Conservation (phyloP, 2,329 filamentous ascomycete genomes). For the Pleoardoris graminearum region DNA sequence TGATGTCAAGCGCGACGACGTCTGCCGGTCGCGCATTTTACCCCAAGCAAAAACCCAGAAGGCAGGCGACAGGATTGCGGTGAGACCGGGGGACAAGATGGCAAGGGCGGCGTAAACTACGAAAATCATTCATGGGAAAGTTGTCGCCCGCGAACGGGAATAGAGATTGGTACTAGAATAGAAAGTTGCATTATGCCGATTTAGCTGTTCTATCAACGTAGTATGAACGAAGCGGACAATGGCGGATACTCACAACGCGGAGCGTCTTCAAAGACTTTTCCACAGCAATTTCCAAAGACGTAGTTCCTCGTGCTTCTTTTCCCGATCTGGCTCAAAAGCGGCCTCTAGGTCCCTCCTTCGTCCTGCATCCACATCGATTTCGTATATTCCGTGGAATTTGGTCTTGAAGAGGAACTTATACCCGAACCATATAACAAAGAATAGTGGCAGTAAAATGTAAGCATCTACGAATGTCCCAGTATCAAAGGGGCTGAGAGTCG, state of each 20-base stretch:
- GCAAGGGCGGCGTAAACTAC: neutral
- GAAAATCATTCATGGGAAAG: too few species aligned
- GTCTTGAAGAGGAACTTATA: constrained; percentile 54
- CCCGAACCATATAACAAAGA: constrained; percentile 50
- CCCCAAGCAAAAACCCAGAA: constrained; percentile 4
- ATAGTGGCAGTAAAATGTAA: constrained; percentile 58
- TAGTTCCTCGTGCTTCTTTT: neutral
- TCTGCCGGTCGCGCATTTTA: neutral
- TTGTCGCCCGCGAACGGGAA: too few species aligned
- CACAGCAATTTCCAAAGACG: neutral
- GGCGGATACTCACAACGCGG: neutral
- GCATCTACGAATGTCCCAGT: constrained; percentile 57
- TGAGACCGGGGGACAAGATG: neutral
- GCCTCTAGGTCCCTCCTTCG: constrained; percentile 43
- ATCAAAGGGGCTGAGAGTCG: constrained; percentile 56
- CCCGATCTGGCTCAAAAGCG: neutral
- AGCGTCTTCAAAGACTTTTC: neutral
- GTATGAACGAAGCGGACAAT: neutral
- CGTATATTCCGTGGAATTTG: constrained; percentile 36
- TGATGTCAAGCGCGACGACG: neutral
- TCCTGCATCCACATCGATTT: constrained; percentile 47
- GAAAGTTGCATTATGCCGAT: too few species aligned
- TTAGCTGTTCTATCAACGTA: too few species aligned
- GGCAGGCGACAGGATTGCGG: neutral
- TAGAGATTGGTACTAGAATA: too few species aligned